These are phyloP conservation scores for Diplosphaera chodatii DNA, from an alignment of 139 green algal species.

Conservation along the genomic window DNA sequence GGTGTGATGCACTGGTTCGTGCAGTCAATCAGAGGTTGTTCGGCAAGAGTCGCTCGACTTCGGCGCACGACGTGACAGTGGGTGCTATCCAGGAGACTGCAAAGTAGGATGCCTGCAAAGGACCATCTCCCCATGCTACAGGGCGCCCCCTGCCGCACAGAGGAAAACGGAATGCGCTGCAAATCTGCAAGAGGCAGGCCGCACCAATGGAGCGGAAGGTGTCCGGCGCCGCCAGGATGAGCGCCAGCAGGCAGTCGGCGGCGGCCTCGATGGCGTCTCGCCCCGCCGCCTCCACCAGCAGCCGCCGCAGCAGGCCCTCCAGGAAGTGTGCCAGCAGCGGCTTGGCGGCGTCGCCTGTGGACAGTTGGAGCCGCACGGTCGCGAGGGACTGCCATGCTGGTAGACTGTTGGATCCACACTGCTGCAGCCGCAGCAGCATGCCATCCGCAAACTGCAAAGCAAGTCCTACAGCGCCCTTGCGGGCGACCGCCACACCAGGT, in stretches of 20 bases:
- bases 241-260: constrained; percentile 60
- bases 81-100: too few species aligned
- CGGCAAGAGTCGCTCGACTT: neutral
- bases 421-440: constrained; percentile 43
- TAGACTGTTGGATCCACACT: neutral
- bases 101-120: too few species aligned
- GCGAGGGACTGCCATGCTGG: neutral
- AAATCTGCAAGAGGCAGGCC: neutral
- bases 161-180: too few species aligned
- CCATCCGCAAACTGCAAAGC: constrained; percentile 24
- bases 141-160: too few species aligned
- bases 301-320: constrained; percentile 31
- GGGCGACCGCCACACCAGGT: too few species aligned
- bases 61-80: too few species aligned
- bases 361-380: too few species aligned
- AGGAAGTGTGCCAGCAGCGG: constrained; percentile 32
- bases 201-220: constrained; percentile 31
- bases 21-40: neutral
- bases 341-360: constrained; percentile 4
- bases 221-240: constrained; percentile 44
- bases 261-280: constrained; percentile 49
- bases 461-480: too few species aligned
- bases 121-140: neutral
- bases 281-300: constrained; percentile 45
- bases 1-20: neutral